These are phyloP conservation scores for Castanopsis chinensis DNA, from an alignment of 306 rosid species.

Conservation along the genomic window DNA sequence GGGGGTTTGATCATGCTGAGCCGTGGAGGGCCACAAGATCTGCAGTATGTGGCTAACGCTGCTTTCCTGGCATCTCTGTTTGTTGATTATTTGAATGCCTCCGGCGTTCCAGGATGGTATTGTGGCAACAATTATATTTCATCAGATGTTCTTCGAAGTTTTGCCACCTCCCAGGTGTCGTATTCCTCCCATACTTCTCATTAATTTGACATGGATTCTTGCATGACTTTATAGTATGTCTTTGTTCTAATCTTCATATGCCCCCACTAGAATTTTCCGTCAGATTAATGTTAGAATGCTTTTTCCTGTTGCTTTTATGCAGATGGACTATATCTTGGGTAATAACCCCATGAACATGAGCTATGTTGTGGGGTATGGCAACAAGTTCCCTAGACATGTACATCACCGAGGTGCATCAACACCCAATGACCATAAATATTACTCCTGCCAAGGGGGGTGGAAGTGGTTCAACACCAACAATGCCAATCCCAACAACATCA, in stretches of 20 bases:
- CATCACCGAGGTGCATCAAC: conserved; percentile 65
- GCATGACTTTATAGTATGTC: not conserved
- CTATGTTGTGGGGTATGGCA: conserved; percentile 61
- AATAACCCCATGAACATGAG: conserved; percentile 67
- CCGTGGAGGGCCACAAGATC: conserved; percentile 45
- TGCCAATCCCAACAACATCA: conserved; percentile 47
- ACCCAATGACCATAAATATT: conserved; percentile 40
- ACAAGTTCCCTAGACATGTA: conserved; percentile 45
- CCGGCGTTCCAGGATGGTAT: conserved; percentile 50
- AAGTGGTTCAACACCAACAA: conserved; percentile 43
- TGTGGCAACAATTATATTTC: conserved; percentile 43
- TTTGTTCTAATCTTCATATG: not conserved
- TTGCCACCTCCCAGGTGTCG: conserved; percentile 66
- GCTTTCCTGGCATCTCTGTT: conserved; percentile 62
- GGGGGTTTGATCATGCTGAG: conserved; percentile 60
- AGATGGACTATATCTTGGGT: conserved; percentile 70
- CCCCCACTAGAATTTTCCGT: not conserved
- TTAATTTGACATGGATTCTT: not conserved
- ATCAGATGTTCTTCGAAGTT: conserved; percentile 27
- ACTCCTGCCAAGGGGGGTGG: conserved; percentile 55
- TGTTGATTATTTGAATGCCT: conserved; percentile 55
- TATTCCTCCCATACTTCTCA: not conserved
- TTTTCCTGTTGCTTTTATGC: conserved; percentile 1
- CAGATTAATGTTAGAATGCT: not conserved
- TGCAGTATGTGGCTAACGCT: conserved; percentile 61